Base-by-base conservation (phyloP, 75 land plant genomes). In the Pinus taeda region DNA sequence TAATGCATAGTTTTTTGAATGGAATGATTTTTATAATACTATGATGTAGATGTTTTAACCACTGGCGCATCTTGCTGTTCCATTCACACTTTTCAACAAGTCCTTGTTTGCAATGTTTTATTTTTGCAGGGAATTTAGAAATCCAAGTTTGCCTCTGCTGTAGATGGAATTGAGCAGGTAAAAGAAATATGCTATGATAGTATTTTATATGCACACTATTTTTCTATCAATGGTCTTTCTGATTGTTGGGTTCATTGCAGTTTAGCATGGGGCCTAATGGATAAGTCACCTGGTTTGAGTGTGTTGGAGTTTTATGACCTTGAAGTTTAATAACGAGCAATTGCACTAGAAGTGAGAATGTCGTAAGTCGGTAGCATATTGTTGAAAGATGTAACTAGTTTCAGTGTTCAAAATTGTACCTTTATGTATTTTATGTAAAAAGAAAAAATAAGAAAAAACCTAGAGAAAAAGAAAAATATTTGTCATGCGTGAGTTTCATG, bases 111-210 rank as follows among this genome's bases (percentile, higher is more conserved):
- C 13, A 14, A 24, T 78, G 22, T 67, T 15, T 26, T 29, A 29
- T 6, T 58, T 30, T 1, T 88, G 71, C 83, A 92, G 94, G 85
- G 94, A 92, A 76, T 92, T 89, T 72, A 92, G 92, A 42, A 92
- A 92, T 78, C 94, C 92, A 21, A 88, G 88, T 67, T 87, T 92
- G 33, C 94, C 94, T 84, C 94, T 62, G 94, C 94, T 59, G 88
- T 92, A 36, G 91, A 92, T 53, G 88, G 92, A 21, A 75, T 72
- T 22, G 64, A 81, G 24, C 94, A 92, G 94, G 92, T 92, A 66
- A 64, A 36, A 30, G 67, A 64, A 64, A 39, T 36, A 64, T 64
- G 33, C 15, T 7, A 13, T 30, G 39, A 15, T 64, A 30, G 29
- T 24, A 4, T 15, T 64, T 30, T 30, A 36, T 30, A 4, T 15